Evolutionary conservation across 2,329 filamentous ascomycete genomes (phyloP), one percentile per base, ranked within the genome.

Genomic region (Colletotrichum australisinense): DNA sequence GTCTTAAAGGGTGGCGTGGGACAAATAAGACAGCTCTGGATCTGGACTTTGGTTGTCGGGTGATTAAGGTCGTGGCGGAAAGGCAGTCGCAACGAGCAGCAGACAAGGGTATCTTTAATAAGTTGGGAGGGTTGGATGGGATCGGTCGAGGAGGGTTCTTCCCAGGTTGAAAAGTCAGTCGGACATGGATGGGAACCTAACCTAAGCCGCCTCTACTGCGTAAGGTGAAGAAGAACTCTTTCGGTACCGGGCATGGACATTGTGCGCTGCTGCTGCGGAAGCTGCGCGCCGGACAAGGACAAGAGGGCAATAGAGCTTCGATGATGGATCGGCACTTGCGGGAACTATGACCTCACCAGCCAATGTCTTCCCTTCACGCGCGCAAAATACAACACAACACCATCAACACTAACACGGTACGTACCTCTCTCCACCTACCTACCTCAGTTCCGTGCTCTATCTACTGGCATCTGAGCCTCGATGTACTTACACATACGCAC

Each of bases 321-420:
- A 73, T 66, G 73, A 69, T 65, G 38, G 72, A 75, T 74, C 74
- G 74, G 74, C 74, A 75, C 55, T 75, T 69, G 74, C 74, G 74
- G 68, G 64, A 66, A 74, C 72, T 65, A 75, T 75, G 74, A 75
- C 74, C 67, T 75, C 74, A 76, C 62, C 58, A 62, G 67, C 67
- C 71, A 66, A 73, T 73, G 53, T 46, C 58, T 57, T 26, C 7
- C 22, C 49, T 6, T 46, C 52, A 12, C 16, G 22, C 55, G 42
- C 67, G 59, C 38, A 49, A 58, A 16, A 14, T 30, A n/a, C 57
- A 46, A 52, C 38, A 28, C 16, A 19, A 16, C 30, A 22, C 7
- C 9, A 26, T 24, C 58, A n/a, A 4, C 46, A 19, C 14, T 4
- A 35, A 24, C 7, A 28, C 28, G 35, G 38, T 67, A 67, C 64